Conservation (phyloP, 2,329 filamentous ascomycete genomes). For the Paecilomyces dactylethromorphus region DNA sequence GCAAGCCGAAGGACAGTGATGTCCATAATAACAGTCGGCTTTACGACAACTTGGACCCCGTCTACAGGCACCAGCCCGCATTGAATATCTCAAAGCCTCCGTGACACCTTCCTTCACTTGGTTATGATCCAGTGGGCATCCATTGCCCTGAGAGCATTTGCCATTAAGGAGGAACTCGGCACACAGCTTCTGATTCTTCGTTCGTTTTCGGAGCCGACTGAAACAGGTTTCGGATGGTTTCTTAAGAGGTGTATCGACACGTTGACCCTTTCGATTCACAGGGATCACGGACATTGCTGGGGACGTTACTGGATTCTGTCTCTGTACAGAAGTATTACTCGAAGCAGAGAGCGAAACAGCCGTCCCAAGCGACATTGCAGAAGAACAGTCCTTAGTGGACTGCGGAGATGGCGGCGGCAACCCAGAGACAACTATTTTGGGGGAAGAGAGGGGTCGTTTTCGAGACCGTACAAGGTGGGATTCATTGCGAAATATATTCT, state of each 20-base stretch:
- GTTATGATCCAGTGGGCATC: slow-evolving; percentile 33
- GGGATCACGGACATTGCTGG: background rate
- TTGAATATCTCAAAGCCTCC: slow-evolving; percentile 34
- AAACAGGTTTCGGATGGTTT: background rate
- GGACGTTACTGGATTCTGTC: background rate
- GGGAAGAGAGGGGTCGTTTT: background rate
- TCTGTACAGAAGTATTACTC: background rate
- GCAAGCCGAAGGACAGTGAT: slow-evolving; percentile 15
- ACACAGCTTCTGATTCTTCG: slow-evolving; percentile 32
- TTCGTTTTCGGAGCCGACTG: slow-evolving; percentile 5
- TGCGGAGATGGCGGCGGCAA: background rate
- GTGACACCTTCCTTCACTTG: slow-evolving; percentile 25
- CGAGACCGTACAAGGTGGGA: background rate
- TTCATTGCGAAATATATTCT: background rate
- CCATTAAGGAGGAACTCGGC: slow-evolving; percentile 35
- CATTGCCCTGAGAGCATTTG: slow-evolving; percentile 20
- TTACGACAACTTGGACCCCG: slow-evolving; percentile 28
- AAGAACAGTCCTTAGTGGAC: background rate
- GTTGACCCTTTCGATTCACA: background rate
- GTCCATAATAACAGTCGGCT: slow-evolving; percentile 31
- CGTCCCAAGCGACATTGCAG: background rate
- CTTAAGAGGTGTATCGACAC: background rate
- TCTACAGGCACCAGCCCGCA: background rate
- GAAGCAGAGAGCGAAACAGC: background rate
- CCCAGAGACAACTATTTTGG: background rate